phyloP scores from a whole-genome alignment of 1,139 yeast species.

The Kurtzmaniella quercitrusa region DNA sequence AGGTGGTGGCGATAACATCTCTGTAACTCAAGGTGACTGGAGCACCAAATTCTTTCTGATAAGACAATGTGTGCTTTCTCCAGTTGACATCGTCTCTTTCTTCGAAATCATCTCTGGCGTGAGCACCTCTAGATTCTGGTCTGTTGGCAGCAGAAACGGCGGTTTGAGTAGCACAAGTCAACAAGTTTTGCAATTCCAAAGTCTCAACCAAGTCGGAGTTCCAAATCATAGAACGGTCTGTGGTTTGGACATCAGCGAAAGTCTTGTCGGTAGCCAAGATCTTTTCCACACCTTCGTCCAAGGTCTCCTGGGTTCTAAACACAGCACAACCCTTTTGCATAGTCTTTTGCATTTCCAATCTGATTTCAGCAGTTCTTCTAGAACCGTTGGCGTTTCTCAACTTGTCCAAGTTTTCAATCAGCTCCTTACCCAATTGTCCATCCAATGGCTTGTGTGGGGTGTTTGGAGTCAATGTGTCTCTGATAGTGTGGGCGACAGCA shows the following conservation, averaged over 20 bases:
- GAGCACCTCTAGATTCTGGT: conserved; percentile 98
- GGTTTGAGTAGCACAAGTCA: conserved; percentile 96
- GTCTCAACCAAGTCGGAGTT: conserved; percentile 96
- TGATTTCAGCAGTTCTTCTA: conserved; percentile 78
- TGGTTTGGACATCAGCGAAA: conserved; percentile 67
- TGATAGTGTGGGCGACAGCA: conserved; percentile 92
- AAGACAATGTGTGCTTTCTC: conserved; percentile 97
- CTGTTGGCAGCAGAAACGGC: conserved; percentile 93
- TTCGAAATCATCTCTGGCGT: conserved; percentile 97
- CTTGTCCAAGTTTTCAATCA: conserved; percentile 86
- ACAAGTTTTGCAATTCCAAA: conserved; percentile 90
- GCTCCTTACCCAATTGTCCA: conserved; percentile 82
- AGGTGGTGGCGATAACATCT: conserved; percentile 74
- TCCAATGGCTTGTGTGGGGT: conserved; percentile 74
- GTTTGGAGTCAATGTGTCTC: conserved; percentile 83
- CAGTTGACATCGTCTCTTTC: conserved; percentile 93
- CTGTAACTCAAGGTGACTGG: conserved; percentile 79
- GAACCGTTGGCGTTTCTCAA: conserved; percentile 84
- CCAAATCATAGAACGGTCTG: conserved; percentile 99
- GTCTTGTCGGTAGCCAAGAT: conserved; percentile 73
- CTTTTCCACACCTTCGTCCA: conserved; percentile 86
- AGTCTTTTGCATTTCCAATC: conserved; percentile 88
- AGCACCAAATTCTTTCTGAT: conserved; percentile 75
- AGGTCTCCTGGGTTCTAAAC: conserved; percentile 88
- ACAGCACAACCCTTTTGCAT: conserved; percentile 98